Evolutionary conservation across 352 stramenopile genomes (phyloP).

Genomic region (Pythium aquatile): DNA sequence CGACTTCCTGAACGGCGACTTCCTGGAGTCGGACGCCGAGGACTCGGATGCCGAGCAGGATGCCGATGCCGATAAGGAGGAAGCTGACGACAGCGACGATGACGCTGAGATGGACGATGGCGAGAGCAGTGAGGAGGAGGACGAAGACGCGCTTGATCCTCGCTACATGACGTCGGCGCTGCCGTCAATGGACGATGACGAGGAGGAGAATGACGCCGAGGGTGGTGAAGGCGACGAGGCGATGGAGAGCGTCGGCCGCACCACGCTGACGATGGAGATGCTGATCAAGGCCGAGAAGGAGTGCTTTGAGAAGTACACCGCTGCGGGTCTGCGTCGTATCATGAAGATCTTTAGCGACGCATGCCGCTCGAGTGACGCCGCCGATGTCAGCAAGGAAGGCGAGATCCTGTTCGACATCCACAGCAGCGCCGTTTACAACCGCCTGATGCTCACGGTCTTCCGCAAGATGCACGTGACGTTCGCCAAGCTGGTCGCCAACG

Average conservation of each 20-base stretch:
- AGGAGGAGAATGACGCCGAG: constrained; percentile 25
- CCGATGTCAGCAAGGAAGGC: constrained; percentile 57
- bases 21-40: constrained; percentile 70
- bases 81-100: constrained; percentile 28
- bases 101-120: constrained; percentile 41
- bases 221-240: constrained; percentile 20
- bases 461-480: constrained; percentile 88
- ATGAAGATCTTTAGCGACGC: constrained; percentile 94
- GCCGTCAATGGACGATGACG: constrained; percentile 30
- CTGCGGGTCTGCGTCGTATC: constrained; percentile 89
- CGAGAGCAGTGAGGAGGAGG: constrained; percentile 82
- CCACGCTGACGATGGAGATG: constrained; percentile 73
- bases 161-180: constrained; percentile 62
- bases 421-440: constrained; percentile 94
- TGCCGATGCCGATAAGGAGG: constrained; percentile 24
- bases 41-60: constrained; percentile 25
- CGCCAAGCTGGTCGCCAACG: constrained; percentile 63
- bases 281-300: constrained; percentile 84
- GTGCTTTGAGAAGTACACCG: constrained; percentile 86
- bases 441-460: constrained; percentile 94
- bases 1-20: constrained; percentile 82
- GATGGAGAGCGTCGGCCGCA: constrained; percentile 40
- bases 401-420: constrained; percentile 92
- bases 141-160: constrained; percentile 75
- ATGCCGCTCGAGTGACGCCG: constrained; percentile 90